These are phyloP conservation scores for Fusarium cyanostomum DNA, from an alignment of 2,329 filamentous ascomycete genomes.

Conservation along the genomic window DNA sequence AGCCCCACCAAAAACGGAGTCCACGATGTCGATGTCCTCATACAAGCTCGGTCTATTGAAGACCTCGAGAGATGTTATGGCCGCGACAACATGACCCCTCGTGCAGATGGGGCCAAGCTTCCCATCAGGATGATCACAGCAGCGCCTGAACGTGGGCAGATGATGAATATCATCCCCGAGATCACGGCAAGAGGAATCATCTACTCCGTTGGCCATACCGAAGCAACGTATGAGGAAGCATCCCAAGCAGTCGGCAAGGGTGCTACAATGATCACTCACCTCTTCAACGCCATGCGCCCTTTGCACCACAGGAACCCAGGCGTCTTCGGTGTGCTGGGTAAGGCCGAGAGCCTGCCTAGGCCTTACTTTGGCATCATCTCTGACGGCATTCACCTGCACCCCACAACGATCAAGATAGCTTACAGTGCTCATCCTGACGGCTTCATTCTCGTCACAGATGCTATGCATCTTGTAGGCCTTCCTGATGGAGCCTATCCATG, in stretches of 20 bases:
- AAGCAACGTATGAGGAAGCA: slow-evolving; percentile 86
- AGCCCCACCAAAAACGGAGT: slow-evolving; percentile 85
- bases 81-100: slow-evolving; percentile 66
- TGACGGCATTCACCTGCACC: slow-evolving; percentile 90
- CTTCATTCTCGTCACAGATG: slow-evolving; percentile 90
- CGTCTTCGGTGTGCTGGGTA: slow-evolving; percentile 85
- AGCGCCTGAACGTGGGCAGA: slow-evolving; percentile 81
- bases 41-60: slow-evolving; percentile 67
- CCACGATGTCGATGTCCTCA: slow-evolving; percentile 79
- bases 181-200: slow-evolving; percentile 73
- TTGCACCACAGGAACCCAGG: slow-evolving; percentile 92
- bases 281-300: slow-evolving; percentile 94
- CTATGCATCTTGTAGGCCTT: slow-evolving; percentile 86
- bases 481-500: slow-evolving; percentile 87
- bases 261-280: slow-evolving; percentile 88
- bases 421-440: slow-evolving; percentile 86
- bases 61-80: slow-evolving; percentile 81
- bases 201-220: slow-evolving; percentile 85
- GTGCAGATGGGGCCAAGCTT: slow-evolving; percentile 48
- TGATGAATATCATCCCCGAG: slow-evolving; percentile 73
- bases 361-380: slow-evolving; percentile 91
- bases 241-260: slow-evolving; percentile 76
- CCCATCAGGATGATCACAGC: slow-evolving; percentile 84
- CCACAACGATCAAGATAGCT: slow-evolving; percentile 87
- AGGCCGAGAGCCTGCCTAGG: slow-evolving; percentile 64